Evolutionary conservation across 2,329 filamentous ascomycete species (phyloP).

Genomic region (Aspergillus candidus): DNA sequence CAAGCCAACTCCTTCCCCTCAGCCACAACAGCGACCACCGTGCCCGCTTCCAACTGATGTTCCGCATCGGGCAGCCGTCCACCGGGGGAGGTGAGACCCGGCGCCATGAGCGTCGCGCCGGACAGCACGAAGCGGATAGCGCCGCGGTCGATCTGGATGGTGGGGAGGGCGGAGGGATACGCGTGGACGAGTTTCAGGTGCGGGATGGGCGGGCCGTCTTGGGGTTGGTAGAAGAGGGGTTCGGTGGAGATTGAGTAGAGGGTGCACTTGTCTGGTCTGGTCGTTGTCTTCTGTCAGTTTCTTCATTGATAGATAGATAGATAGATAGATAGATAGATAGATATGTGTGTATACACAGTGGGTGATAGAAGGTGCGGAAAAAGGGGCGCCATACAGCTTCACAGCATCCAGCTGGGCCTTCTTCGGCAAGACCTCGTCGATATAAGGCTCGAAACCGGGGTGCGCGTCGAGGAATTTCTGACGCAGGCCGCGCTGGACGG

Average conservation of each 20-base stretch:
- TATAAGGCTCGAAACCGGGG: conserved; percentile 76
- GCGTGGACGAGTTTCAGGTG: conserved; percentile 85
- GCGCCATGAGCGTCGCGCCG: conserved; percentile 93
- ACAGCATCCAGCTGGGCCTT: conserved; percentile 85
- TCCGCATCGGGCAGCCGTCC: conserved; percentile 65
- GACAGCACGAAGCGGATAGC: conserved; percentile 94
- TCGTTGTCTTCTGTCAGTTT: conserved; percentile 3
- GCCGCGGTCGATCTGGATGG: conserved; percentile 84
- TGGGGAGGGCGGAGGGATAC: conserved; percentile 78
- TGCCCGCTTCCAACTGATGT: conserved; percentile 66
- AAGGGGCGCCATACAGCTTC: conserved; percentile 59
- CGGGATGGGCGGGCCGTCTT: conserved; percentile 70
- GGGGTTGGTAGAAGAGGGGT: conserved; percentile 88
- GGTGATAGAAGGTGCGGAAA: too few relatives aligned
- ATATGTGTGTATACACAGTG: too few relatives aligned
- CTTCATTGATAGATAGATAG: too few relatives aligned
- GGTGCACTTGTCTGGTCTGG: conserved; percentile 70
- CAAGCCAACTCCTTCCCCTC: conserved; percentile 93
- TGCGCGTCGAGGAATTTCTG: conserved; percentile 76
- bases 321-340: too few relatives aligned
- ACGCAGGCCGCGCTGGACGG: conserved; percentile 80
- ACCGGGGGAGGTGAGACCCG: conserved; percentile 77
- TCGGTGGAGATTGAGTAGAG: conserved; percentile 75
- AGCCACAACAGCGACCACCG: conserved; percentile 80
- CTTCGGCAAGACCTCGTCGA: conserved; percentile 93